Evolutionary conservation across 2,329 filamentous ascomycete genomes (phyloP).

Genomic region (Pseudogymnoascus sp.): DNA sequence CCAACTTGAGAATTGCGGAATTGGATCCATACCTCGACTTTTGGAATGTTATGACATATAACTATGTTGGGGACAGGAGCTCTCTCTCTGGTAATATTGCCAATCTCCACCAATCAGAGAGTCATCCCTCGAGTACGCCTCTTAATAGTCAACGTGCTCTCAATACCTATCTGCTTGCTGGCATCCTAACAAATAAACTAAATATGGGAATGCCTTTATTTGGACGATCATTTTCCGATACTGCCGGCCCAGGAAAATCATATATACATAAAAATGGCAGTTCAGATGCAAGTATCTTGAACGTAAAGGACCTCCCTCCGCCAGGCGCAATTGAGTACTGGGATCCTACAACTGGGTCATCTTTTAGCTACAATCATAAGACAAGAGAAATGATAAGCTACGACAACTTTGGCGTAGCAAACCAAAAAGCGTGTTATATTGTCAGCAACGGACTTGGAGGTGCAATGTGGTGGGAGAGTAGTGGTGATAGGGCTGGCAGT

Average conservation of each 20-base stretch:
- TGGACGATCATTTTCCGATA: slow-evolving; percentile 60
- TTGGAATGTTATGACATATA: slow-evolving; percentile 60
- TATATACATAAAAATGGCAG: slow-evolving; percentile 58
- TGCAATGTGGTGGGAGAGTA: slow-evolving; percentile 80
- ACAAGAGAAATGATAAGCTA: slow-evolving; percentile 61
- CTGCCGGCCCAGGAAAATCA: slow-evolving; percentile 54
- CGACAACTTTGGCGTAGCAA: slow-evolving; percentile 43
- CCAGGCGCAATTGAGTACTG: slow-evolving; percentile 48
- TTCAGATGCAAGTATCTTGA: slow-evolving; percentile 65
- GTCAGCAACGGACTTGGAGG: slow-evolving; percentile 54
- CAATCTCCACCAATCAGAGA: slow-evolving; percentile 60
- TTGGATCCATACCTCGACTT: slow-evolving; percentile 45
- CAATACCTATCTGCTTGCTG: slow-evolving; percentile 53
- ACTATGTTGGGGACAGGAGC: slow-evolving; percentile 42
- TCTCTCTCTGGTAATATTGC: slow-evolving; percentile 48
- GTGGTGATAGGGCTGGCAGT: slow-evolving; percentile 53
- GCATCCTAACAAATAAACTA: slow-evolving; percentile 58
- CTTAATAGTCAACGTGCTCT: slow-evolving; percentile 62
- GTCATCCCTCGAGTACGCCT: slow-evolving; percentile 55
- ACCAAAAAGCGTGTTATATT: slow-evolving; percentile 11
- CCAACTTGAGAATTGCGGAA: slow-evolving; percentile 37
- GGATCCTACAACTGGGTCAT: slow-evolving; percentile 52
- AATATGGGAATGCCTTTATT: slow-evolving; percentile 74
- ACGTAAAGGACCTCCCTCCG: slow-evolving; percentile 68
- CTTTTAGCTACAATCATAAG: slow-evolving; percentile 59